Evolutionary conservation across 2,329 filamentous ascomycete species (phyloP).

Genomic region (Fusarium zealandicum): DNA sequence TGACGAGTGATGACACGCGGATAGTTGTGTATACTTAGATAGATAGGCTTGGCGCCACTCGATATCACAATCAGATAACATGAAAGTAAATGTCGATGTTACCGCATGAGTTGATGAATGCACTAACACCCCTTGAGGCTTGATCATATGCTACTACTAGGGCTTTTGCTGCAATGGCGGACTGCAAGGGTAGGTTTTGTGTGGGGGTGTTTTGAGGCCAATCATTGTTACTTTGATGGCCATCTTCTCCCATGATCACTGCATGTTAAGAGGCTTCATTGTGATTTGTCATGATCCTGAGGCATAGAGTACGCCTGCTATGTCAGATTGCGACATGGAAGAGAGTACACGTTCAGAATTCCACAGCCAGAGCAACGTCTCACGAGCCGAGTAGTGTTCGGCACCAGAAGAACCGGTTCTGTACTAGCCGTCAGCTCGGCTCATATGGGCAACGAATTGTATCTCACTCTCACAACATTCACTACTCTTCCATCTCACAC

Average conservation of each 20-base stretch:
- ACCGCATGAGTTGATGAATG: too few relatives aligned
- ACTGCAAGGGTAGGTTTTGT: background rate
- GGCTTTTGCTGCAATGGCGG: background rate
- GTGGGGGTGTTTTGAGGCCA: background rate
- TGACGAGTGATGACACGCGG: constrained; percentile 40
- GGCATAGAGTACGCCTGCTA: background rate
- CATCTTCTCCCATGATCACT: too few relatives aligned
- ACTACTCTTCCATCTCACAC: background rate
- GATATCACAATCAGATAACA: constrained; percentile 34
- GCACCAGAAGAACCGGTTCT: background rate
- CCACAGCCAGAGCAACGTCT: background rate
- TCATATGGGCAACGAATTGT: background rate
- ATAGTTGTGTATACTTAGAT: constrained; percentile 42
- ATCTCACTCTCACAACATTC: background rate
- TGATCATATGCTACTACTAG: too few relatives aligned
- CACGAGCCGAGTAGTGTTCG: background rate
- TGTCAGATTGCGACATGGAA: constrained; percentile 1
- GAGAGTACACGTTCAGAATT: background rate
- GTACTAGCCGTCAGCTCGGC: background rate
- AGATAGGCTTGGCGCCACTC: constrained; percentile 40
- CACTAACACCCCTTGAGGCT: too few relatives aligned
- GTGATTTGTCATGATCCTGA: constrained; percentile 9
- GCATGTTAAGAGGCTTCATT: too few relatives aligned
- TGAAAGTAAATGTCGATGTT: constrained; percentile 6
- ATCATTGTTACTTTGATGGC: background rate